Evolutionary conservation across 2,329 filamentous ascomycete genomes (phyloP).

Genomic region (Nothophaeocryptopus gaeumannii): DNA sequence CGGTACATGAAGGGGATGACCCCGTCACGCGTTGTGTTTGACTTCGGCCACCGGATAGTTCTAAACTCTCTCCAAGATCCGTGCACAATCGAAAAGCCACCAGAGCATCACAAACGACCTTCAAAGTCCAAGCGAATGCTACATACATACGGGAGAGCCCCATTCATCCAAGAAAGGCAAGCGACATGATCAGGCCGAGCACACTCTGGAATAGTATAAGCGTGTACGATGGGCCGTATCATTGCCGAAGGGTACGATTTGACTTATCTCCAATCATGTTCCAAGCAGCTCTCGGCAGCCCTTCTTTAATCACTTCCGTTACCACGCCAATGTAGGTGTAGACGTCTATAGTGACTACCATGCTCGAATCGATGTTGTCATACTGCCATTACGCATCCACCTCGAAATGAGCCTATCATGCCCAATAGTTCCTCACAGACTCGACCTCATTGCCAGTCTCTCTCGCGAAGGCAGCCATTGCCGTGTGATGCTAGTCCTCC

Average conservation of each 20-base stretch:
- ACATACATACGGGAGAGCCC: constrained; percentile 28
- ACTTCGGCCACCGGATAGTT: too few species aligned
- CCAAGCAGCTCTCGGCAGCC: constrained; percentile 66
- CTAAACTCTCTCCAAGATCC: too few species aligned
- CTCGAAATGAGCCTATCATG: too few species aligned
- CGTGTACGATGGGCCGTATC: constrained; percentile 61
- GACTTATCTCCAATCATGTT: constrained; percentile 65
- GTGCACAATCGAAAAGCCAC: not conserved
- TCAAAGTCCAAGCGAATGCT: not conserved
- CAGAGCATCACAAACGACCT: not conserved
- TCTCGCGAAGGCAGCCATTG: too few species aligned
- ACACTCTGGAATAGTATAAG: constrained; percentile 53
- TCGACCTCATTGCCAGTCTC: too few species aligned
- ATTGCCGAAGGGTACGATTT: constrained; percentile 49
- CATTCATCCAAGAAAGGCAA: constrained; percentile 51
- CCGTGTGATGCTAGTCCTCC: too few species aligned
- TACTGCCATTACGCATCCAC: too few species aligned
- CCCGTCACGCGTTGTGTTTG: too few species aligned
- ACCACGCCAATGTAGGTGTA: constrained; percentile 69
- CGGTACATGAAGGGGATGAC: too few species aligned
- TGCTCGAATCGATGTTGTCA: constrained; percentile 60
- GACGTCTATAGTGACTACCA: constrained; percentile 62
- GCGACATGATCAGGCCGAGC: constrained; percentile 58
- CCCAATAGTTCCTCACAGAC: too few species aligned
- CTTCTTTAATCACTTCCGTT: constrained; percentile 69